These are phyloP conservation scores for Stephania cephalantha DNA, from an alignment of 164 flowering plant genomes.

Conservation along the genomic window DNA sequence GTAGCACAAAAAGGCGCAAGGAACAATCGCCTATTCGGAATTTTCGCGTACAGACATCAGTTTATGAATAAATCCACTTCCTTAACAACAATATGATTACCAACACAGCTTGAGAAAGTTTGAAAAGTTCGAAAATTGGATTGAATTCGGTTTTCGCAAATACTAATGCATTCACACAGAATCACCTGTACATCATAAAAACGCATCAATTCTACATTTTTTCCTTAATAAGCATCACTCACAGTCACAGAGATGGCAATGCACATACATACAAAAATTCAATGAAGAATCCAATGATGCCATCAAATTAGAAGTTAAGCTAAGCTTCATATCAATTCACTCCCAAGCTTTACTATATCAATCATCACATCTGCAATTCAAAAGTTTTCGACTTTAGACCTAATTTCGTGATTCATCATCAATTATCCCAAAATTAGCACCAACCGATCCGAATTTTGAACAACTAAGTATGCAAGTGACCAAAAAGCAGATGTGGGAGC, in stretches of 20 bases:
- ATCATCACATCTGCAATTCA: neutral
- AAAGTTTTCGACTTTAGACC: neutral
- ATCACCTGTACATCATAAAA: neutral
- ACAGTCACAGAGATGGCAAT: neutral
- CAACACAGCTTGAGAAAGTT: neutral
- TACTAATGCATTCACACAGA: no score
- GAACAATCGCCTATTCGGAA: conserved; percentile 21
- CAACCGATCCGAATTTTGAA: neutral
- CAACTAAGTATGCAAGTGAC: no score
- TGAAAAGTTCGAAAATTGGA: neutral
- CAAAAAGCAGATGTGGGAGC: no score
- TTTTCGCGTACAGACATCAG: conserved; percentile 13
- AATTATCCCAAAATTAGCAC: neutral
- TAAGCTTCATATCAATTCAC: neutral
- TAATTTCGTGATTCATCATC: neutral
- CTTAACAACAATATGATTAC: neutral
- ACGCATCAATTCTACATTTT: neutral
- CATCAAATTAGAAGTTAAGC: neutral
- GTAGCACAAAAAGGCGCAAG: conserved; percentile 14
- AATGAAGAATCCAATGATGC: no score
- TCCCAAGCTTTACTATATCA: neutral
- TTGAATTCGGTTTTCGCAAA: neutral
- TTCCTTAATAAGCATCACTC: neutral
- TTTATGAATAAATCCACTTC: neutral
- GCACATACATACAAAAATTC: no score